Evolutionary conservation across 352 stramenopile genomes (phyloP), one percentile per base, ranked within the genome.

Genomic region (Globisporangium nagaii): DNA sequence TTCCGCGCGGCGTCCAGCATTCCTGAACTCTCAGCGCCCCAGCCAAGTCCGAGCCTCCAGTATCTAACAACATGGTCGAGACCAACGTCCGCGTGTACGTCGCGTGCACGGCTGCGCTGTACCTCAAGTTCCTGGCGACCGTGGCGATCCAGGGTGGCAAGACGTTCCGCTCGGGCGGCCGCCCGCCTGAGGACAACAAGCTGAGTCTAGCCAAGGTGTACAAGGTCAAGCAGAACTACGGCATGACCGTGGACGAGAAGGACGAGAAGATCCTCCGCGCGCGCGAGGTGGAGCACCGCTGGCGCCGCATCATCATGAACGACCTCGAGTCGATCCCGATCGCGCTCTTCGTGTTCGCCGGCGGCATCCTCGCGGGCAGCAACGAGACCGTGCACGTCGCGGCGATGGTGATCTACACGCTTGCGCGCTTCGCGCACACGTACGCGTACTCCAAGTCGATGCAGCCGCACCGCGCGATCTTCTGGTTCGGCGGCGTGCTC

Each of bases 291-390:
- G 67, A 78, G 44, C 60, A 66, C 22, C 75, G 75, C 36, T 86
- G 73, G 70, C 59, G 59, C n/a, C 65, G 62, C 54, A 84, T 87
- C 50, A 56, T 85, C 9, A 53, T 55, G 39, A 87, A 86, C 59
- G 76, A 87, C 58, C 57, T 86, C 36, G 76, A 86, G 59, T 70
- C 66, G n/a, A 77, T 89, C 48, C 79, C 79, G 3, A 47, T 86
- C 2, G 73, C 64, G 44, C 70, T 87, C 19, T 45, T 75, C 27
- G 60, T 84, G 24, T 84, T 85, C 37, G 75, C 56, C 22, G 68
- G 51, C 6, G 72, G 71, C 12, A 66, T 84, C 25, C 63, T 82
- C 30, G 63, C 71, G 17, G 65, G 62, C 15, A 60, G 52, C 22
- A 70, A 79, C 60, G 39, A 65, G 12, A 59, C 22, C 3, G 68